phyloP scores from a whole-genome alignment of 176 grass and related monocot genomes.

The Triticum turgidum region DNA sequence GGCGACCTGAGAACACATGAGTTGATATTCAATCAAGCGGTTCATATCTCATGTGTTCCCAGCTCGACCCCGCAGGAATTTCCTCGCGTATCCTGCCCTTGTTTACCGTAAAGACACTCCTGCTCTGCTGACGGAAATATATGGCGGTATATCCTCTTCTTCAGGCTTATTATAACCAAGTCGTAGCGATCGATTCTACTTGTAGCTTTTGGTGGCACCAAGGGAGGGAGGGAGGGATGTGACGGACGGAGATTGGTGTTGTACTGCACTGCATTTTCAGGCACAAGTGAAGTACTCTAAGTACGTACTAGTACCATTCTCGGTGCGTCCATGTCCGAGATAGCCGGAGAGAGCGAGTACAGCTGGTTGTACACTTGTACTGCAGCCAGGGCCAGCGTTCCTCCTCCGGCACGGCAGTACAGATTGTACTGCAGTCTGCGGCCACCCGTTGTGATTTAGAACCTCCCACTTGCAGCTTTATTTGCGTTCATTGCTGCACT shows the following conservation, averaged over 20 bases:
- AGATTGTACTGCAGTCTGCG: too few relatives aligned
- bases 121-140: neutral
- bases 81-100: neutral
- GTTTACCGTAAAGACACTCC: neutral
- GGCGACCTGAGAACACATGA: conserved; percentile 18
- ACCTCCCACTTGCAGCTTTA: too few relatives aligned
- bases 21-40: neutral
- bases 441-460: too few relatives aligned
- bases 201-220: neutral
- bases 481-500: too few relatives aligned
- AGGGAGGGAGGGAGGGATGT: neutral
- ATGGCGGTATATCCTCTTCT: neutral
- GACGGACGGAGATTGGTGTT: neutral
- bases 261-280: neutral
- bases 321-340: too few relatives aligned
- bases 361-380: too few relatives aligned
- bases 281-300: too few relatives aligned
- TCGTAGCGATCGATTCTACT: neutral
- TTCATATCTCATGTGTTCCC: neutral
- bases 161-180: neutral
- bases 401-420: too few relatives aligned
- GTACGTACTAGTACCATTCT: too few relatives aligned
- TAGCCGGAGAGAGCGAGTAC: too few relatives aligned
- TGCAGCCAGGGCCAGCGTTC: too few relatives aligned
- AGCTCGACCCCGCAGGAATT: neutral